These are phyloP conservation scores for Protea cynaroides DNA, from an alignment of 164 flowering plant species.

Conservation along the genomic window DNA sequence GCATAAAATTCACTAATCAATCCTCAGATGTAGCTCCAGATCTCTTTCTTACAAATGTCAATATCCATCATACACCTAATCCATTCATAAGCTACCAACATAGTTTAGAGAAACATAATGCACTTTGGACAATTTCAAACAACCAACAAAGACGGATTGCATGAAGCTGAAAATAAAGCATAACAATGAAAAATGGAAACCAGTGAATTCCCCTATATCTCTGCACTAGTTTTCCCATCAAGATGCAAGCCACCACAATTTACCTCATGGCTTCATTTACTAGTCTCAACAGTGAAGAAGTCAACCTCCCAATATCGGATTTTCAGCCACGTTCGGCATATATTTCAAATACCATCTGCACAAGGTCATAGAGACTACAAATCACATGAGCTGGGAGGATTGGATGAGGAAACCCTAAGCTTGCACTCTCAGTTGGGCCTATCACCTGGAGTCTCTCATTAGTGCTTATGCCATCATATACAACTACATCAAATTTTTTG, in stretches of 20 bases:
- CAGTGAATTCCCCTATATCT: conserved; percentile 68
- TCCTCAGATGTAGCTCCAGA: too few species aligned
- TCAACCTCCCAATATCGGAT: conserved; percentile 81
- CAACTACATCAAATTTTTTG: conserved; percentile 49
- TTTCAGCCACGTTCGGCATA: conserved; percentile 67
- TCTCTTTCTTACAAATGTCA: too few species aligned
- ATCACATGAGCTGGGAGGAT: neutral
- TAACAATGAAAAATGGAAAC: too few species aligned
- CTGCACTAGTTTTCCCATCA: conserved; percentile 55
- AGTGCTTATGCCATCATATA: conserved; percentile 78
- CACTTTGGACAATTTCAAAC: too few species aligned
- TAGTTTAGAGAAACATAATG: too few species aligned
- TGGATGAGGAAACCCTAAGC: conserved; percentile 30
- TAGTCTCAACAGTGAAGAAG: conserved; percentile 62
- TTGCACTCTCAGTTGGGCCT: conserved; percentile 63
- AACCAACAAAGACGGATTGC: too few species aligned
- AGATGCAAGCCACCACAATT: conserved; percentile 28
- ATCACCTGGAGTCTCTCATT: conserved; percentile 65
- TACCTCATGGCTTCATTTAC: conserved; percentile 52
- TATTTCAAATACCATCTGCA: conserved; percentile 81
- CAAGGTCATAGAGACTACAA: conserved; percentile 9
- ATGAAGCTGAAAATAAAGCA: too few species aligned
- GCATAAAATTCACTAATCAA: too few species aligned
- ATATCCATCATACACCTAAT: too few species aligned
- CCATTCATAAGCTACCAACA: too few species aligned